Evolutionary conservation across 2,329 filamentous ascomycete species (phyloP), one percentile per base, ranked within the genome.

Genomic region (Ascochyta fabae): DNA sequence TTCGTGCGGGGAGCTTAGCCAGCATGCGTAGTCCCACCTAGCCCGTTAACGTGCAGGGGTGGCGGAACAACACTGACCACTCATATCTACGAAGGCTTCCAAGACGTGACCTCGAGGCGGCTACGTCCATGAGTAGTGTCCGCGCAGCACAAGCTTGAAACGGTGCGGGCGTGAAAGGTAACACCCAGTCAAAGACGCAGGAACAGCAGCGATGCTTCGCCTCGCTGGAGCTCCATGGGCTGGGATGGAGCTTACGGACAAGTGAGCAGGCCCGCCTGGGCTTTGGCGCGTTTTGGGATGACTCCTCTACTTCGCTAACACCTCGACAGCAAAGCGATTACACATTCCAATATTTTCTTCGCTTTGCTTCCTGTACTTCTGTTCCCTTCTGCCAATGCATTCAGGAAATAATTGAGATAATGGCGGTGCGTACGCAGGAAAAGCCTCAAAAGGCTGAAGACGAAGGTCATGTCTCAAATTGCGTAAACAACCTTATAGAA

Each of bases 401-500:
- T 35, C 31, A 47, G 45, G 31, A 53, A 47, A 31, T 35, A 48
- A 27, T 55, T 61, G 52, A 57, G 58, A 38, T 52, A 44, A 74
- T 72, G 71, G 62, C 66, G 52, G 64, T 62, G 35, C 57, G 61
- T 44, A 43, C 61, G 36, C 60, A 66, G 39, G 55, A 57, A 40
- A 59, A 53, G 48, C 41, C 59, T 53, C 58, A 51, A 44, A 59
- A 60, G 56, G 56, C 63, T 56, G 60, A 54, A 38, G 44, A 47
- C 23, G 65, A 67, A 35, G 65, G 64, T 39, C 66, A 72, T 51
- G 71, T 74, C 46, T 62, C 69, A 12, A 69, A 53, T 48, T 75
- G 73, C 46, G 76, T 81, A 16, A 64, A 72, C 16, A 74, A 75
- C 31, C 76, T 81, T 50, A 74, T 80, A 31, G 73, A 75, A 36